Evolutionary conservation across 768 basidiomycete genomes (phyloP).

Genomic region (Suillus brevipes): DNA sequence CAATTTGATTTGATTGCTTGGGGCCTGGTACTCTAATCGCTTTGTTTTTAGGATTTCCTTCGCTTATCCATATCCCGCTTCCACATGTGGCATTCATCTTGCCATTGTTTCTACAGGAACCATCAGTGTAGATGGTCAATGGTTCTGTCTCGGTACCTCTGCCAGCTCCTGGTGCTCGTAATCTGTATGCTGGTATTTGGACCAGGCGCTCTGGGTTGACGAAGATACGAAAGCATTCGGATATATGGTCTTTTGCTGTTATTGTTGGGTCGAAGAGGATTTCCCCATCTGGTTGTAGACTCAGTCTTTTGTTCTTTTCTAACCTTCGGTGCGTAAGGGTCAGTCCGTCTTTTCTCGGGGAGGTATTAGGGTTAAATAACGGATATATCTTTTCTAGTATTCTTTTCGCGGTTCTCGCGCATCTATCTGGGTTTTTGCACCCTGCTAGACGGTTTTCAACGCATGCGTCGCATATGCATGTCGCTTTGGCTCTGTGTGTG

Average conservation of each 20-base stretch:
- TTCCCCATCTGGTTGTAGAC: neutral
- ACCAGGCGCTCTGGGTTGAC: neutral
- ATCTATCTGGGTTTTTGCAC: slow-evolving; percentile 1
- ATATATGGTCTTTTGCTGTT: neutral
- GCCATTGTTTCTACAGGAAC: slow-evolving; percentile 23
- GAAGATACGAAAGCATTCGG: neutral
- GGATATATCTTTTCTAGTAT: neutral
- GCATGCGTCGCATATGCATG: neutral
- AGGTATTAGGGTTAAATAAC: neutral
- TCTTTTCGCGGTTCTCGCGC: neutral
- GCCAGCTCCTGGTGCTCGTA: too few relatives aligned
- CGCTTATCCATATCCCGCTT: slow-evolving; percentile 9
- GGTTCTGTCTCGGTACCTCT: too few relatives aligned
- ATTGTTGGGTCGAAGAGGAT: neutral
- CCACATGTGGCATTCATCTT: slow-evolving; percentile 20
- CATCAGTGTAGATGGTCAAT: slow-evolving; percentile 30
- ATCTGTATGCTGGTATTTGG: neutral
- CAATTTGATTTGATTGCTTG: slow-evolving; percentile 13
- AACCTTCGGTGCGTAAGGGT: neutral
- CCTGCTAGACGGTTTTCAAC: neutral
- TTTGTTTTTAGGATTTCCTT: neutral
- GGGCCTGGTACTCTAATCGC: neutral
- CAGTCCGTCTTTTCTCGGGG: neutral
- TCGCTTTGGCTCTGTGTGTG: neutral
- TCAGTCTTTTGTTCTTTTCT: slow-evolving; percentile 7